Evolutionary conservation across 805 yeast genomes (phyloP), one percentile per base, ranked within the genome.

Genomic region (Starmera amethionina): DNA sequence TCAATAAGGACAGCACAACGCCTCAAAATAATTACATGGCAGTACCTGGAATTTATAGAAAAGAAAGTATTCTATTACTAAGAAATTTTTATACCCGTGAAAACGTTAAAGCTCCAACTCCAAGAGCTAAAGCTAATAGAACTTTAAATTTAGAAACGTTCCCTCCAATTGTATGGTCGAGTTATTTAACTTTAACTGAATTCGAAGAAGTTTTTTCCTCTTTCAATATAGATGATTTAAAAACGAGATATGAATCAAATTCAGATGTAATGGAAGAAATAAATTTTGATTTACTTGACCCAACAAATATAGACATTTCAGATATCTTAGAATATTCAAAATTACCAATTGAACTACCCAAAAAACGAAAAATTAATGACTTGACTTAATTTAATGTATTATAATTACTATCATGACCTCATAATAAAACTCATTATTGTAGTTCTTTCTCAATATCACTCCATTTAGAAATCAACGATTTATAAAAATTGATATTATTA

Each of bases 21-120:
- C 52, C 40, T 8, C 37, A 40, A 11, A 49, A 54, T 33, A 47
- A 45, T 19, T 84, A 83, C 54, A 47, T 53, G 1, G 75, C 82
- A 2, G 72, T 72, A 38, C 96, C 97, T 0, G 97, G 96, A 0
- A 65, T 93, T 4, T 63, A 77, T 48, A 63, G 94, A 40, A 78
- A 76, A 42, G 96, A 89, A 50, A 96, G 96, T 0, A 79, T 93
- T 9, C 71, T 84, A 58, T 59, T 93, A 35, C 63, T 93, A 34
- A 68, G 98, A 42, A 73, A 77, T 55, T 93, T 93, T 60, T 93
- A 93, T 57, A 73, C 89, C 8, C 79, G 75, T 54, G 94, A 88
- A 54, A 93, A 93, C 59, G 80, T 75, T 27, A 74, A 78, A 35
- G 95, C 97, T 1, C 98, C 97, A 0, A 70, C 61, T 22, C 89